Conservation (phyloP, 352 stramenopile genomes). For the Hyaloperonospora brassicae region DNA sequence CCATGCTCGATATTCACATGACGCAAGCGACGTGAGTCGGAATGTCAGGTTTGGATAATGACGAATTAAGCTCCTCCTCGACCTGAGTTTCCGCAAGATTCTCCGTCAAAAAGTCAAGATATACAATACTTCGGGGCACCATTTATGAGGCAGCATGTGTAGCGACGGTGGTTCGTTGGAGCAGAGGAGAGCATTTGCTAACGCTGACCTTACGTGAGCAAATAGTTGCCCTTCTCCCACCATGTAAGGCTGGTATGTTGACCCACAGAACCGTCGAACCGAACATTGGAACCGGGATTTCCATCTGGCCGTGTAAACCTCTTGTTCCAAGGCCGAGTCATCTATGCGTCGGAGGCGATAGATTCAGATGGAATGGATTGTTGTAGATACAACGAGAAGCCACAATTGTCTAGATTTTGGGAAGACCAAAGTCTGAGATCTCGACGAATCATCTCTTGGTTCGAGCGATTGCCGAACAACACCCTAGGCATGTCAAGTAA, state of each 20-base stretch:
- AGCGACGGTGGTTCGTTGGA: neutral
- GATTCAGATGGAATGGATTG: too few species aligned
- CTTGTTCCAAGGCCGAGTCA: neutral
- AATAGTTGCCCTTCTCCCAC: neutral
- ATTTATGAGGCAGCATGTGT: neutral
- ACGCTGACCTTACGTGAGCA: neutral
- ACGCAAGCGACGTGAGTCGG: neutral
- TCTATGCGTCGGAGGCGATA: neutral
- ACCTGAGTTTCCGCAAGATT: too few species aligned
- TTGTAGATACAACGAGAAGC: too few species aligned
- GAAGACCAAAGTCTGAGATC: neutral
- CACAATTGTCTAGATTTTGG: too few species aligned
- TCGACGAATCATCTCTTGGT: neutral
- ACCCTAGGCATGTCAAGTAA: neutral
- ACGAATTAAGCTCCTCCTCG: neutral
- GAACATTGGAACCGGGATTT: neutral
- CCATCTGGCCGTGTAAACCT: neutral
- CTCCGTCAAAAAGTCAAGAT: neutral
- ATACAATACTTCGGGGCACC: neutral
- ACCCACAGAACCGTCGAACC: neutral
- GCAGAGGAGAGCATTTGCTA: neutral
- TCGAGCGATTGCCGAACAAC: neutral
- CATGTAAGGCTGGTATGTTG: neutral
- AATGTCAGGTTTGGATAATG: neutral
- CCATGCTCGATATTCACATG: neutral